Evolutionary conservation across 1,139 yeast genomes (phyloP), one percentile per base, ranked within the genome.

Genomic region (Yamadazyma kanchanaburiensis): DNA sequence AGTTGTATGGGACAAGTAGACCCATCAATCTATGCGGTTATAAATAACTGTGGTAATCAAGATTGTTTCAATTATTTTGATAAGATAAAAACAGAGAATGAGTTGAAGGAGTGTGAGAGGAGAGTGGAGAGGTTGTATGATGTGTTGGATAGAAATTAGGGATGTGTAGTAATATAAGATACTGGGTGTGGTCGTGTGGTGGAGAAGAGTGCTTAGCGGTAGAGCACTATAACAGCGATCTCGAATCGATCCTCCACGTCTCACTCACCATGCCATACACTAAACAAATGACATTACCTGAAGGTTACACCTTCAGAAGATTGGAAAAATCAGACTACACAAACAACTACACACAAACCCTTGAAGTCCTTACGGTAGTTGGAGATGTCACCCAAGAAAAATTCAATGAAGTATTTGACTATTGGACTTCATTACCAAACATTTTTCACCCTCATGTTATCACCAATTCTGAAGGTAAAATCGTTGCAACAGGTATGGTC

Each of bases 381-480:
- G 94, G 89, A 0, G 65, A 71, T 1, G 60, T 81, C 19, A 46
- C 73, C 2, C 38, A 49, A 18, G 51, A 50, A 6, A 51, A 64
- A 31, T 82, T 78, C 48, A 49, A 53, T 2, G 55, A 57, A 2
- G 53, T 74, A 11, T 48, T 76, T 16, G 49, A 53, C 6, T 63
- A 69, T 35, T 80, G 87, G 87, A 46, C 60, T 16, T 38, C 63
- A 0, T 51, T 60, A 21, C 53, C 67, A 0, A 59, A 58, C 7
- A 60, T 64, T 6, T 82, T 79, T 55, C 70, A 72, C 38, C 81
- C 82, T 1, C 61, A 69, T 27, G 88, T 81, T n/a, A 75, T 82
- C 24, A 55, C 73, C 7, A 69, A 80, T 32, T 49, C 47, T 1
- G 69, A 23, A 48, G 77, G 55, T 9, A 46, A 66, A 5, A 56